A percentile compares a stretch with the other conserved stretches of the same genome.
Conservation (phyloP, 768 basidiomycete species). For the Serendipita sp. region DNA sequence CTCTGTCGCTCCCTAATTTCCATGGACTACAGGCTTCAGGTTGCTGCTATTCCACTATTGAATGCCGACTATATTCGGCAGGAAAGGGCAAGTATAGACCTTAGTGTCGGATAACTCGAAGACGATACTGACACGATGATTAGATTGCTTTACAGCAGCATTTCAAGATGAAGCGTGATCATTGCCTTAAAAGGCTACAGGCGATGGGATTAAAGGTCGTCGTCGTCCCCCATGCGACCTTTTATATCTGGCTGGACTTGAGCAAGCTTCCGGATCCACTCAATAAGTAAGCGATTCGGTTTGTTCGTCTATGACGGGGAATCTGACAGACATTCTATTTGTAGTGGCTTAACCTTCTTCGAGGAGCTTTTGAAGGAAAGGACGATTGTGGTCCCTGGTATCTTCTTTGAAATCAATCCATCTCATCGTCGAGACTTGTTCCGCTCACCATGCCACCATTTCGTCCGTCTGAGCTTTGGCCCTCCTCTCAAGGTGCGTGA, state of each 20-base stretch:
- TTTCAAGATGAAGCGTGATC: constrained; percentile 83
- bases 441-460: constrained; percentile 80
- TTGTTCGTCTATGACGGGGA: not conserved
- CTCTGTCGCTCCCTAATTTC: not conserved
- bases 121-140: not conserved
- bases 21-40: constrained; percentile 43
- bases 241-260: constrained; percentile 90
- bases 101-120: not conserved
- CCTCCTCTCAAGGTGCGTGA: constrained; percentile 55
- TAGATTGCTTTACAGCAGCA: constrained; percentile 72
- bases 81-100: constrained; percentile 39
- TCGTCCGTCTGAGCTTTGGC: constrained; percentile 74
- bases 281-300: constrained; percentile 44
- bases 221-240: constrained; percentile 64
- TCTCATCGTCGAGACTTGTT: constrained; percentile 69
- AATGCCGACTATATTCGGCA: constrained; percentile 47
- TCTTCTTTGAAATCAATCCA: constrained; percentile 23
- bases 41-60: constrained; percentile 73
- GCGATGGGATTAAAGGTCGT: constrained; percentile 62
- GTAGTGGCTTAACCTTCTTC: constrained; percentile 49
- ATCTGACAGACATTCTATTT: not conserved
- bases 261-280: constrained; percentile 63
- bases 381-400: constrained; percentile 77
- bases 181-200: constrained; percentile 68
- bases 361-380: constrained; percentile 83